Percentiles rank a stretch among this genome's conserved stretches.
Conservation (phyloP, 345 rosid genomes). For the Brassica juncea region DNA sequence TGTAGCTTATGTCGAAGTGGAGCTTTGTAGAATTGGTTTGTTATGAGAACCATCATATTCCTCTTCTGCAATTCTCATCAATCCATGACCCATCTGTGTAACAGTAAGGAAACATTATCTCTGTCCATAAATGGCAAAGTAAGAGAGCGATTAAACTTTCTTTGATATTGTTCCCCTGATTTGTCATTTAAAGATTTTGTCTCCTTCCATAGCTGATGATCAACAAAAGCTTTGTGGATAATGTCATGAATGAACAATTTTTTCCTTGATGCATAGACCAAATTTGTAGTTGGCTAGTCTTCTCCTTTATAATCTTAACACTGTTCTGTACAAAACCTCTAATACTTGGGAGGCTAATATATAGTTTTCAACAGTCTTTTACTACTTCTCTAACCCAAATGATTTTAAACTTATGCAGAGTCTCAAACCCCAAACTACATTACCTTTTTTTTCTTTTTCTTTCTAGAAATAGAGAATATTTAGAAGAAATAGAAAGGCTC, state of each 20-base stretch:
- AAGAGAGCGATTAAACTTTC: too few species aligned
- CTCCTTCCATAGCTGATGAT: neutral
- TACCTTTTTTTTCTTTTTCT: slow-evolving; percentile 16
- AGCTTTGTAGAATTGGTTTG: too few species aligned
- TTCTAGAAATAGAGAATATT: slow-evolving; percentile 27
- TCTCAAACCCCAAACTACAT: slow-evolving; percentile 32
- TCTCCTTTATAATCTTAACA: slow-evolving; percentile 2
- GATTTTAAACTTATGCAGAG: slow-evolving; percentile 17
- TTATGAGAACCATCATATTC: too few species aligned
- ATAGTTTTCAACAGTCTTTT: slow-evolving; percentile 4
- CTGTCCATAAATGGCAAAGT: neutral
- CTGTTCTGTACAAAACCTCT: slow-evolving; percentile 37
- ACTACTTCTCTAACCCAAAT: slow-evolving; percentile 19
- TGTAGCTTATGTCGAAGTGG: too few species aligned
- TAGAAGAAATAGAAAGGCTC: slow-evolving; percentile 12
- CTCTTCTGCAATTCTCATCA: too few species aligned
- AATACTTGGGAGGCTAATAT: slow-evolving; percentile 18
- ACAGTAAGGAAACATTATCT: too few species aligned
- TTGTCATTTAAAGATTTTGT: neutral
- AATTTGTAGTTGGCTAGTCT: neutral
- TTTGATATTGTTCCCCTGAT: neutral
- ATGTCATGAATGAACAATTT: neutral
- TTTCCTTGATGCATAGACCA: neutral
- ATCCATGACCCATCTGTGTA: too few species aligned
- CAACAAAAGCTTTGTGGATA: neutral